These are phyloP conservation scores for Durotheca rogersii DNA, from an alignment of 495 filamentous ascomycete species.

Conservation along the genomic window DNA sequence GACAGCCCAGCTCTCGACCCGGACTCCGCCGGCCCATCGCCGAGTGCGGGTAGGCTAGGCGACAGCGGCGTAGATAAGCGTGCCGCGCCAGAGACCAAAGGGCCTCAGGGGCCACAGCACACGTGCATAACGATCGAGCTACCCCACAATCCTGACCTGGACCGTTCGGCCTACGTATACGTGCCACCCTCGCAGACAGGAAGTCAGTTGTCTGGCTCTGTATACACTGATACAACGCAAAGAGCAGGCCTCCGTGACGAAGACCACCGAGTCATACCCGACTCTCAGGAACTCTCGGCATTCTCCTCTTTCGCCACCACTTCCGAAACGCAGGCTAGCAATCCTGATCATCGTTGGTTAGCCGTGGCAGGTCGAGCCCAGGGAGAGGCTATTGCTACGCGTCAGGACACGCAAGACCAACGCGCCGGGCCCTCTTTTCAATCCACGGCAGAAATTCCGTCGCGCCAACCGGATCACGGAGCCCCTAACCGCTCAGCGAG, in stretches of 20 bases:
- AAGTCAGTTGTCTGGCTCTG: slow-evolving; percentile 1
- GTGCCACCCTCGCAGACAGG: too few species aligned
- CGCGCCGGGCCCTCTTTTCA: background rate
- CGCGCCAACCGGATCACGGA: slow-evolving; percentile 28
- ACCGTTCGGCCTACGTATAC: too few species aligned
- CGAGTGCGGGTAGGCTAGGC: background rate
- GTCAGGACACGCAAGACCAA: background rate
- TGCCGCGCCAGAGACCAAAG: background rate
- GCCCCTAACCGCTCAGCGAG: background rate
- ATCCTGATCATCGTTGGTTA: background rate
- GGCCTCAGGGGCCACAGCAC: background rate
- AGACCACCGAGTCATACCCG: slow-evolving; percentile 24
- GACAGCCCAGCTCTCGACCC: background rate
- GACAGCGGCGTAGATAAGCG: background rate
- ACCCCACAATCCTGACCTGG: slow-evolving; percentile 5
- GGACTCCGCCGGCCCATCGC: background rate
- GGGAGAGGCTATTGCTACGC: background rate
- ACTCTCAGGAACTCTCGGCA: slow-evolving; percentile 30
- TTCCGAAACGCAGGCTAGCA: slow-evolving; percentile 13
- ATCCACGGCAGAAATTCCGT: slow-evolving; percentile 23
- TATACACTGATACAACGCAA: background rate
- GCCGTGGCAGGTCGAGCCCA: slow-evolving; percentile 11
- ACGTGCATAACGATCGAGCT: slow-evolving; percentile 18
- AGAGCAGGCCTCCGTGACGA: background rate
- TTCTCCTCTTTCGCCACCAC: slow-evolving; percentile 15